Base-by-base conservation (phyloP, 192 early-diverging fungal genomes). In the Coemansia sp. region DNA sequence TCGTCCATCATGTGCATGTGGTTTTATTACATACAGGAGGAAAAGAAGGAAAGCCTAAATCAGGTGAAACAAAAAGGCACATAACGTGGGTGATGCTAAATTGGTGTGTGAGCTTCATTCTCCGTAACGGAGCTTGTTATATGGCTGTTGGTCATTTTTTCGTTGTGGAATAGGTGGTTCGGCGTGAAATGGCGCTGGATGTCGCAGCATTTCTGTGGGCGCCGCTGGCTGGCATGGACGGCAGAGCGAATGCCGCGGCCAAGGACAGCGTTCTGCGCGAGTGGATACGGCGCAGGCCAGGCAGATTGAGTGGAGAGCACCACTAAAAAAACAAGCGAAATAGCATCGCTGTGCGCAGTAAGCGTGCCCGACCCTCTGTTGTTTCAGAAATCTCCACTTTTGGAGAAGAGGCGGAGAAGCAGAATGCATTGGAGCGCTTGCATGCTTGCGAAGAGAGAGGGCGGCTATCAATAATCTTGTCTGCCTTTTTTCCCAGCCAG, bases 141-240 rank as follows among this genome's bases (percentile, higher is more conserved):
- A 37, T 26, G 41, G 22, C 55, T 62, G 21, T 41, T 54, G 32
- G 41, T 32, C 39, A 15, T 41, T 42, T 40, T 40, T 22, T 12
- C 12, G 11, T 5, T 54, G 13, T 26, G 5, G 49, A 65, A 65
- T 61, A 61, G 51, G 71, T 67, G 51, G 40, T 46, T 46, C 58
- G 51, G 52, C 78, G 78, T 11, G 73, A 74, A 11, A 71, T 74
- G 73, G 78, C 72, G 51, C 59, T 80, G 45, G 78, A 74, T 39
- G 66, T 74, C 39, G 78, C 72, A 2, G 68, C 78, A 47, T 80
- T 80, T 68, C 13, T 59, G 22, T 68, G 66, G 65, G 69, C 78
- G 42, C 78, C 78, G 59, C 60, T 74, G 22, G 59, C 43, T 1
- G 51, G 52, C 15, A 69, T 21, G 46, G 22, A 55, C 51, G 45